Conservation (phyloP, 176 grass and related monocot genomes). For the Lolium rigidum region DNA sequence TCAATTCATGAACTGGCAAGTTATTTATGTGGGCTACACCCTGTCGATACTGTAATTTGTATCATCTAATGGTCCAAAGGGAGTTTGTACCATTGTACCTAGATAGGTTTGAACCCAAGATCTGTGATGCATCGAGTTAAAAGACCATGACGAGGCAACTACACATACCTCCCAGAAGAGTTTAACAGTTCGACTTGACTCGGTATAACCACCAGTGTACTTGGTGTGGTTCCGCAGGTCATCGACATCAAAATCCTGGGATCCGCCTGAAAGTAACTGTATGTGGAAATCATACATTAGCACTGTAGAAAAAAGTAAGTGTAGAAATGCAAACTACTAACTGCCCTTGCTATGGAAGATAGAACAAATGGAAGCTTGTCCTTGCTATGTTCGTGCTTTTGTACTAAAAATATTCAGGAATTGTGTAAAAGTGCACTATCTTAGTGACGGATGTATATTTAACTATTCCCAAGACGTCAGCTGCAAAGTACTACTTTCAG, state of each 20-base stretch:
- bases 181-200: conserved; percentile 89
- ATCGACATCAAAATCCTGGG: conserved; percentile 79
- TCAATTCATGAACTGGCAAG: not conserved
- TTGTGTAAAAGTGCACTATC: too few species aligned
- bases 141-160: conserved; percentile 4
- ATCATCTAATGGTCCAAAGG: not conserved
- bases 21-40: not conserved
- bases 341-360: not conserved
- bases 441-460: too few species aligned
- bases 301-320: not conserved
- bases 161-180: conserved; percentile 92
- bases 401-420: too few species aligned
- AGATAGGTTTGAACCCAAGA: not conserved
- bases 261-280: conserved; percentile 94
- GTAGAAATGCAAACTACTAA: conserved; percentile 9
- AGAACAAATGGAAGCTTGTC: not conserved
- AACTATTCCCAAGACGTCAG: not conserved
- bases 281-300: conserved; percentile 47
- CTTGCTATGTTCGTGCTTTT: not conserved
- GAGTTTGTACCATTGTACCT: conserved; percentile 2
- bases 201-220: conserved; percentile 94
- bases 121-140: conserved; percentile 11
- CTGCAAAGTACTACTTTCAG: not conserved
- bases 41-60: not conserved
- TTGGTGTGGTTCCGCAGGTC: conserved; percentile 93